A percentile compares a stretch with the other conserved stretches of the same genome.
These are phyloP conservation scores for Exophiala aquamarina DNA, from an alignment of 2,329 filamentous ascomycete genomes.

Conservation along the genomic window DNA sequence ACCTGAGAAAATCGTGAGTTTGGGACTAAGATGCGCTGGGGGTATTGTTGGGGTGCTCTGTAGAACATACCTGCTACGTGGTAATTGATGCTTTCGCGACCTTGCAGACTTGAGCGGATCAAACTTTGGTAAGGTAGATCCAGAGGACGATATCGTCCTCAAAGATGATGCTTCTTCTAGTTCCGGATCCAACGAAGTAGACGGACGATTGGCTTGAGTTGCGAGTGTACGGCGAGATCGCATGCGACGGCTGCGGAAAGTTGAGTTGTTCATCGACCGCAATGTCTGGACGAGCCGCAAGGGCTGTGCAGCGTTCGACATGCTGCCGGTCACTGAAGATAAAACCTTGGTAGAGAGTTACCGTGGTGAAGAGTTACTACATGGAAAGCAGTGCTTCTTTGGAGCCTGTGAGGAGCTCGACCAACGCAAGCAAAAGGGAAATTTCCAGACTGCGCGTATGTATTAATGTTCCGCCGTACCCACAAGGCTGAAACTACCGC, in stretches of 20 bases:
- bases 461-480: too few relatives aligned
- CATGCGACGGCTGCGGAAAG: conserved; percentile 21
- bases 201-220: conserved; percentile 28
- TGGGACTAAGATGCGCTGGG: not conserved
- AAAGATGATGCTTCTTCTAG: conserved; percentile 23
- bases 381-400: too few relatives aligned
- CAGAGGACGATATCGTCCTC: conserved; percentile 4
- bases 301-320: not conserved
- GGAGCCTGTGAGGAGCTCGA: too few relatives aligned
- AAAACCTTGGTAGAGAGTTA: too few relatives aligned
- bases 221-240: conserved; percentile 50
- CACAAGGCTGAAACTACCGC: too few relatives aligned
- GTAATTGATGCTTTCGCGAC: conserved; percentile 37
- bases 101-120: conserved; percentile 50
- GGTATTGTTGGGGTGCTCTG: not conserved
- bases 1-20: conserved; percentile 58
- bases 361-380: too few relatives aligned
- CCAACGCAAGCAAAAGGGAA: too few relatives aligned
- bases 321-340: too few relatives aligned
- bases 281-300: conserved; percentile 14
- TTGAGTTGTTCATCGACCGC: conserved; percentile 11
- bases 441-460: too few relatives aligned
- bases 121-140: conserved; percentile 33
- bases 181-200: conserved; percentile 11
- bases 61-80: conserved; percentile 39